These are phyloP conservation scores for Podosphaera xanthii DNA, from an alignment of 2,329 filamentous ascomycete species.

Conservation along the genomic window DNA sequence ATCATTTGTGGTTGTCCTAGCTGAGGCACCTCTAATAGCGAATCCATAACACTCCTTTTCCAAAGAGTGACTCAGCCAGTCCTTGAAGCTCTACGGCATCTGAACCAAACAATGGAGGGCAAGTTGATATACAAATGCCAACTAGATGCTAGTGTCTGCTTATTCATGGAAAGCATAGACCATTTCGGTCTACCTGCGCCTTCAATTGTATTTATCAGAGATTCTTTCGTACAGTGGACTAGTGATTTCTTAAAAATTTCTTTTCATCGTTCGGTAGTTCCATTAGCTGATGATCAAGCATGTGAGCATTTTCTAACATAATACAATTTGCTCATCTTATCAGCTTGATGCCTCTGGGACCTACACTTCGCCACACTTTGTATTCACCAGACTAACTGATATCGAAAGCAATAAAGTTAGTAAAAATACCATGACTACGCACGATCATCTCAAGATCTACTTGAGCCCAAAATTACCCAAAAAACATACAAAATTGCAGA, in stretches of 20 bases:
- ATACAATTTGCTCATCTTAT: constrained; percentile 47
- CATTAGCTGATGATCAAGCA: constrained; percentile 22
- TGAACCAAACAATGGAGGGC: constrained; percentile 9
- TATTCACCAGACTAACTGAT: too few relatives aligned
- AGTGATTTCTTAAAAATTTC: constrained; percentile 69
- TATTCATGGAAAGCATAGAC: constrained; percentile 33
- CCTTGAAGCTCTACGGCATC: constrained; percentile 51
- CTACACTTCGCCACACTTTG: too few relatives aligned
- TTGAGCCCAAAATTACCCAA: too few relatives aligned
- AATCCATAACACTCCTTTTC: constrained; percentile 53
- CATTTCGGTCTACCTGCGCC: constrained; percentile 34
- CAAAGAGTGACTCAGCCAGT: constrained; percentile 68
- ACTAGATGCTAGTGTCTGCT: constrained; percentile 45
- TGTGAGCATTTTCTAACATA: constrained; percentile 35
- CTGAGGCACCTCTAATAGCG: constrained; percentile 74
- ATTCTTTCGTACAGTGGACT: constrained; percentile 69
- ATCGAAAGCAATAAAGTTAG: too few relatives aligned
- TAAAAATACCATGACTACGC: too few relatives aligned
- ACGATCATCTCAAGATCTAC: too few relatives aligned
- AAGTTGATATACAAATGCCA: constrained; percentile 17
- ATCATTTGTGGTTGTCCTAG: constrained; percentile 45
- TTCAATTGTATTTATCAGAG: constrained; percentile 50
- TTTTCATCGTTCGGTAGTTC: constrained; percentile 70
- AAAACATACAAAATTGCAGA: too few relatives aligned
- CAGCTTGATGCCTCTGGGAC: constrained; percentile 11